Conservation (phyloP, 2,329 filamentous ascomycete genomes). For the Myotisia sp. region DNA sequence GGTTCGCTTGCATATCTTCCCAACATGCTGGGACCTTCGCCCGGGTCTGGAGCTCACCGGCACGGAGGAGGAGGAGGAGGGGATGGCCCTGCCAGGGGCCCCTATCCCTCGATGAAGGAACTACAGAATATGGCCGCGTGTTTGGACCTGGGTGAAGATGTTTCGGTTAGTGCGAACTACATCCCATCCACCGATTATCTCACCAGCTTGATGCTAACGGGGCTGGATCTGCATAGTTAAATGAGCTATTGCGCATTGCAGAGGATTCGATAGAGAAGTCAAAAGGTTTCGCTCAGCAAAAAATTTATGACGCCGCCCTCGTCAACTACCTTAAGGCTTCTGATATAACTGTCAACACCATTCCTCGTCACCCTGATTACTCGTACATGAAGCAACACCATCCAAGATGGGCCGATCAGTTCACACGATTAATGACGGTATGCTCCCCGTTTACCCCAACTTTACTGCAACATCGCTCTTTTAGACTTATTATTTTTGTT, state of each 20-base stretch:
- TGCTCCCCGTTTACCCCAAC: conserved; percentile 28
- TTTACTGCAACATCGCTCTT: conserved; percentile 5
- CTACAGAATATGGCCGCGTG: conserved; percentile 16
- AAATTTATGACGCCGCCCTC: conserved; percentile 55
- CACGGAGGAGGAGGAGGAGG: conserved; percentile 5
- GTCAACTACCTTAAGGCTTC: conserved; percentile 72
- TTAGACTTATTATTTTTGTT: conserved; percentile 6
- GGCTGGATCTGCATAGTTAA: conserved; percentile 18
- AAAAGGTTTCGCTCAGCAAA: conserved; percentile 19
- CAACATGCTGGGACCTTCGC: no score
- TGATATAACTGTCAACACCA: conserved; percentile 60
- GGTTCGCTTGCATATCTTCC: no score
- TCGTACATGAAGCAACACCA: conserved; percentile 46
- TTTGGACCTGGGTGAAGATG: conserved; percentile 8
- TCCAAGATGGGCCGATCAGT: conserved; percentile 35
- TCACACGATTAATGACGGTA: conserved; percentile 45
- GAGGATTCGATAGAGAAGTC: conserved; percentile 24
- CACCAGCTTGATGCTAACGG: conserved; percentile 1
- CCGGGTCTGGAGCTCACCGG: no score
- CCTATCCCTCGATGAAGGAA: conserved; percentile 25
- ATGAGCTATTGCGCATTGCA: conserved; percentile 22
- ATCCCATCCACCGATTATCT: no score
- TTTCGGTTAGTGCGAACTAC: conserved; percentile 11
- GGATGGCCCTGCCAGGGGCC: conserved; percentile 9
- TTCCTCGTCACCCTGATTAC: conserved; percentile 65